phyloP scores from a whole-genome alignment of 306 rosid species.

The Inga leiocalycina region DNA sequence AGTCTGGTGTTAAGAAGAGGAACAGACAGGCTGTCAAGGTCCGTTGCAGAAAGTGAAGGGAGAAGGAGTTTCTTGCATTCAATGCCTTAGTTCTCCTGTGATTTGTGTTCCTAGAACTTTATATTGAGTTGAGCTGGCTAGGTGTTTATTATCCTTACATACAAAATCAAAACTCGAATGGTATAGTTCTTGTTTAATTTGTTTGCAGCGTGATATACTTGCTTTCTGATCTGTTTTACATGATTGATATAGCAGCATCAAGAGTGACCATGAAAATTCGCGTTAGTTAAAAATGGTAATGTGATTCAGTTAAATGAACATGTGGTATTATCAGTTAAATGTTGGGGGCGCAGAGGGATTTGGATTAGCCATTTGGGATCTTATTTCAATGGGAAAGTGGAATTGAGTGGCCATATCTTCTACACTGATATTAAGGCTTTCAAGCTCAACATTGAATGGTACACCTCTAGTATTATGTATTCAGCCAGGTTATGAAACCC shows the following conservation, averaged over 20 bases:
- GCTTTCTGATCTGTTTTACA: neutral
- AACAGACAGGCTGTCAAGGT: constrained; percentile 69
- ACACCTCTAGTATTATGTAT: too few relatives aligned
- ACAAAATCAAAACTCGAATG: constrained; percentile 16
- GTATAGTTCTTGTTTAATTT: constrained; percentile 1
- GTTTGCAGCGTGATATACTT: neutral
- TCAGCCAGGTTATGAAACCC: too few relatives aligned
- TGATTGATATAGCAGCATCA: neutral
- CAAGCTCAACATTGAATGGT: too few relatives aligned
- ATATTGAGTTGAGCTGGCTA: neutral
- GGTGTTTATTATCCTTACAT: constrained; percentile 13
- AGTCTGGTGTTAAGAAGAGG: constrained; percentile 95
- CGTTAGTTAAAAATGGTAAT: neutral
- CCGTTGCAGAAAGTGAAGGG: constrained; percentile 35
- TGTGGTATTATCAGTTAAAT: neutral
- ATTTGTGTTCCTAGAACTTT: constrained; percentile 24
- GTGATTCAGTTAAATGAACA: neutral
- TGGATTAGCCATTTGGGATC: too few relatives aligned
- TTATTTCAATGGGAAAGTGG: too few relatives aligned
- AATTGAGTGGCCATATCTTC: too few relatives aligned
- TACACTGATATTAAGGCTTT: too few relatives aligned
- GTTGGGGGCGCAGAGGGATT: too few relatives aligned
- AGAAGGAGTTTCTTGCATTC: constrained; percentile 9
- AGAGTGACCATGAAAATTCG: neutral
- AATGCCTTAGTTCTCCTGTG: neutral